Evolutionary conservation across 805 yeast genomes (phyloP), one percentile per base, ranked within the genome.

Genomic region (Metschnikowia henanensis): DNA sequence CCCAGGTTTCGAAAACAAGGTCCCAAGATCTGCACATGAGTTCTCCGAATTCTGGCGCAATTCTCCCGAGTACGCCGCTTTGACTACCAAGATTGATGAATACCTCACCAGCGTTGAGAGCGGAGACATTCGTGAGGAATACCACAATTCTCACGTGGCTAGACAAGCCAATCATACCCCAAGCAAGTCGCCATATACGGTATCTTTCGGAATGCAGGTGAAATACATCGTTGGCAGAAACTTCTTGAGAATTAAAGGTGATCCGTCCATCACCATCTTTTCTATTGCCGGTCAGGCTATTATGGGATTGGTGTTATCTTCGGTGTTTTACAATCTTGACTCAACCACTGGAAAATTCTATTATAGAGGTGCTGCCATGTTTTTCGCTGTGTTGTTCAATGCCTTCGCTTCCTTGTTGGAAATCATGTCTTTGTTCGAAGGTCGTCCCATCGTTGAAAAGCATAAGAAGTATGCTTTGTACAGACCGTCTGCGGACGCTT

Each of bases 381-480:
- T 81, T 64, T 80, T 79, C 57, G 76, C 82, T 29, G 70, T 80
- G 37, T 66, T 83, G 42, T 81, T 75, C 52, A 82, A 79, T 58
- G 82, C 84, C 9, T 76, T 83, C 62, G 64, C 79, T 23, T 71
- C 85, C 4, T 66, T 81, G 52, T 76, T 81, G 50, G 87, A 82
- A 57, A 76, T 82, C 46, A 71, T 82, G 55, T 61, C 76, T 8
- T 65, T 81, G 43, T 83, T 79, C 53, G 77, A 78, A 46, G 77
- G 76, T 43, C 78, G 85, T 65, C 80, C 84, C 22, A 79, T 87
- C 49, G 74, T 84, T 21, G 77, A 76, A 53, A 86, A 87, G 57
- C 95, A 87, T 59, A 81, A 82, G 56, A 74, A 76, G 37, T 87
- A 83, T 53, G 81, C 88, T 0, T 73, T 86, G 45, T 87, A 84